A percentile compares a stretch with the other conserved stretches of the same genome.
phyloP scores from a whole-genome alignment of 331 rosid species.

The Quercus phellos region DNA sequence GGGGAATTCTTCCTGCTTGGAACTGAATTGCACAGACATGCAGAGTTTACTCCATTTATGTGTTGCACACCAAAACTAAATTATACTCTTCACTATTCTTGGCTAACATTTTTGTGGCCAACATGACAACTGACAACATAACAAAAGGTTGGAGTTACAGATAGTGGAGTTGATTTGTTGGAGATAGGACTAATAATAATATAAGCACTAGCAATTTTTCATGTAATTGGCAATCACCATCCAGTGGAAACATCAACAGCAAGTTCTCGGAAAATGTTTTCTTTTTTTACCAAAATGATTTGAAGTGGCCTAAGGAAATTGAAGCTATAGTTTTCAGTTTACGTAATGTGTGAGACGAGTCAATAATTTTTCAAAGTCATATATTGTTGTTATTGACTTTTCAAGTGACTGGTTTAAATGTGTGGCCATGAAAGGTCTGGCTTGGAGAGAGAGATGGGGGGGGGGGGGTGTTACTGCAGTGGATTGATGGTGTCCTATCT shows the following conservation, averaged over 20 bases:
- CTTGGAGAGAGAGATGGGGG: no score
- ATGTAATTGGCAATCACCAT: not conserved
- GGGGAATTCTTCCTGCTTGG: not conserved
- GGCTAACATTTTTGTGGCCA: not conserved
- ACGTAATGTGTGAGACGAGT: not conserved
- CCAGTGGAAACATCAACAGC: not conserved
- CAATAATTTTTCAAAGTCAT: not conserved
- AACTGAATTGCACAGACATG: not conserved
- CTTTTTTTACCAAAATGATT: not conserved
- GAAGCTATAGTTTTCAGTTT: not conserved
- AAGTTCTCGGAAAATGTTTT: not conserved
- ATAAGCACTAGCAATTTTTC: not conserved
- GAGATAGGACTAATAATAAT: not conserved
- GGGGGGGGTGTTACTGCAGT: slow-evolving; percentile 27
- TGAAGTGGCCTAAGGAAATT: not conserved
- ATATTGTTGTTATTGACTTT: no score
- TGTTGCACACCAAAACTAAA: not conserved
- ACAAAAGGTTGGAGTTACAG: not conserved
- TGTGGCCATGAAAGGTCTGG: not conserved
- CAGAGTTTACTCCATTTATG: not conserved
- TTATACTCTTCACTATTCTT: not conserved
- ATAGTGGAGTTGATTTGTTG: not conserved
- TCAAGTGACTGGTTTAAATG: not conserved
- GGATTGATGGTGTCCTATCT: slow-evolving; percentile 73
- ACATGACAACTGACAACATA: not conserved